Conservation (phyloP, 2,329 filamentous ascomycete species). For the Cyphellophora attinorum region DNA sequence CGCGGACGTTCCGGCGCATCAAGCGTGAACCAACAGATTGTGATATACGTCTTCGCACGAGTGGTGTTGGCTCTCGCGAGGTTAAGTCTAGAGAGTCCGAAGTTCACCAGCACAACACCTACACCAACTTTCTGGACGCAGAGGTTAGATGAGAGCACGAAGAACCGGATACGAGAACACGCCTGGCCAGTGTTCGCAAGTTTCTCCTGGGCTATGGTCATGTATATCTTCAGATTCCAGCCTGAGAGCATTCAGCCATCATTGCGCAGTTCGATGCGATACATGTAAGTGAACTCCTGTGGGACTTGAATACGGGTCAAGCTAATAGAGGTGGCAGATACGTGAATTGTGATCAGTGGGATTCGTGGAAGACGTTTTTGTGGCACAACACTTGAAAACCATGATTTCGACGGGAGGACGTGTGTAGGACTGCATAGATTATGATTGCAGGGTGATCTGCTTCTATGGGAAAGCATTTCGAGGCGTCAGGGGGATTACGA, state of each 20-base stretch:
- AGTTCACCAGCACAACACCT: conserved; percentile 20
- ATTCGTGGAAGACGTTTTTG: conserved; percentile 71
- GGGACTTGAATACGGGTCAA: too few species aligned
- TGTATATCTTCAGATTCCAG: conserved; percentile 90
- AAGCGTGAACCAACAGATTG: conserved; percentile 53
- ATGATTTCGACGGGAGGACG: too few species aligned
- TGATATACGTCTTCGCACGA: conserved; percentile 93
- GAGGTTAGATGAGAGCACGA: conserved; percentile 15
- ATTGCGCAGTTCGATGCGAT: conserved; percentile 89
- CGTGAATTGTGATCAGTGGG: conserved; percentile 79
- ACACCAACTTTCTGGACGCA: conserved; percentile 22
- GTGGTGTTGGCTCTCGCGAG: conserved; percentile 78
- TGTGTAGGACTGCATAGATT: too few species aligned
- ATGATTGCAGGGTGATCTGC: too few species aligned
- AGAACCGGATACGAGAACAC: conserved; percentile 50
- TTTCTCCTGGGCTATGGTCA: conserved; percentile 83
- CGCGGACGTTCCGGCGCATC: conserved; percentile 50
- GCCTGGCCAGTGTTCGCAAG: conserved; percentile 91
- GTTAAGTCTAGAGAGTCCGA: conserved; percentile 59
- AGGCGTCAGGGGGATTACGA: too few species aligned
- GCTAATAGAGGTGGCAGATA: too few species aligned
- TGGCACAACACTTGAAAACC: conserved; percentile 71
- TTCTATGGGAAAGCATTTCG: too few species aligned
- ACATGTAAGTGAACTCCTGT: conserved; percentile 80
- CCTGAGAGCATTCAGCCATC: conserved; percentile 86